Conservation (phyloP, 2,329 filamentous ascomycete genomes). For the Ceratocystis alfenasii region DNA sequence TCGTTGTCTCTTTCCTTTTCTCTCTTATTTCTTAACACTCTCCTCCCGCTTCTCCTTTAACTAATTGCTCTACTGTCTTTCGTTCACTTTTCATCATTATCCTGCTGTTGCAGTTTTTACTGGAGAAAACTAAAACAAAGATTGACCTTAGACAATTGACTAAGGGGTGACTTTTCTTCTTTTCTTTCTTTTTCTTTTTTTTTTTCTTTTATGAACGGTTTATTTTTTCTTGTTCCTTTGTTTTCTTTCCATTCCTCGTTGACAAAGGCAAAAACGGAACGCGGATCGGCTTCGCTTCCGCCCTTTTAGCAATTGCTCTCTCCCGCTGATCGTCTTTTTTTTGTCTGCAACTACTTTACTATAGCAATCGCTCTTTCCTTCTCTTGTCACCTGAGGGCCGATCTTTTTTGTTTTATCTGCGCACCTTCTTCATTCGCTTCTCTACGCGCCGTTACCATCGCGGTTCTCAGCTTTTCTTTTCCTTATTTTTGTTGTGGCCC, state of each 20-base stretch:
- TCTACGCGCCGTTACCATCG: too few species aligned
- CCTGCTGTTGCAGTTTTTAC: not conserved
- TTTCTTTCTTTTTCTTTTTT: constrained; percentile 22
- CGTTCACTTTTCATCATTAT: not conserved
- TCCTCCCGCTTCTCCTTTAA: not conserved
- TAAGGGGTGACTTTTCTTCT: constrained; percentile 16
- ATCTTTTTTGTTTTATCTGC: not conserved
- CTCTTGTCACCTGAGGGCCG: not conserved
- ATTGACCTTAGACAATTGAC: not conserved
- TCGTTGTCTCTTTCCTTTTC: constrained; percentile 7
- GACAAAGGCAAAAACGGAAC: constrained; percentile 13
- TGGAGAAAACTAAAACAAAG: not conserved
- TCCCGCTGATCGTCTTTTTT: not conserved
- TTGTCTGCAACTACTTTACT: not conserved
- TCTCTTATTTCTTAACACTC: not conserved
- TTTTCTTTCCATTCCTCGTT: constrained; percentile 17
- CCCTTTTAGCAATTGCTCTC: not conserved
- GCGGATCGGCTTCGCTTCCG: constrained; percentile 15
- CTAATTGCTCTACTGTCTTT: constrained; percentile 13
- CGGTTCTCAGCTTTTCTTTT: not conserved
- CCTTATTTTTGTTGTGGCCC: not conserved
- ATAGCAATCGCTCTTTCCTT: constrained; percentile 8
- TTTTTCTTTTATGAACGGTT: constrained; percentile 20
- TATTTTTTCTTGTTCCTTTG: constrained; percentile 22
- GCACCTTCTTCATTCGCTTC: too few species aligned